phyloP scores from a whole-genome alignment of 2,329 filamentous ascomycete genomes.

The Paracoccidioides brasiliensis region DNA sequence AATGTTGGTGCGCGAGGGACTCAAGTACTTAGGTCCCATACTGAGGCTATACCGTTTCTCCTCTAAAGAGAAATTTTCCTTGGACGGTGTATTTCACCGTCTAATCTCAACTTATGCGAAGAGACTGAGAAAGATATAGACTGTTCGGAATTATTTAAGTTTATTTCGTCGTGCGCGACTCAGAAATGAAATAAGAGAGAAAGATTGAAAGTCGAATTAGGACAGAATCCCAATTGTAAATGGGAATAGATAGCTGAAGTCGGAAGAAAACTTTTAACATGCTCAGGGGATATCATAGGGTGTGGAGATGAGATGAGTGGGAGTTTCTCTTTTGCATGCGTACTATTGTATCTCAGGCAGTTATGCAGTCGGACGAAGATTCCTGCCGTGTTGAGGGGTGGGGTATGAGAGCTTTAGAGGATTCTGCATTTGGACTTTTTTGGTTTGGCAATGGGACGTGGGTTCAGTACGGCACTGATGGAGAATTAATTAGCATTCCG shows the following conservation, averaged over 20 bases:
- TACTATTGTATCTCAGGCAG: background rate
- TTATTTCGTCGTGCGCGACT: background rate
- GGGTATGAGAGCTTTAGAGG: slow-evolving; percentile 20
- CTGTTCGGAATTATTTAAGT: too few species aligned
- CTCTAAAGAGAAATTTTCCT: too few species aligned
- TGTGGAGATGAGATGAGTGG: too few species aligned
- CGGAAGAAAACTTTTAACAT: background rate
- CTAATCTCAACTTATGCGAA: too few species aligned
- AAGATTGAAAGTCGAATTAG: background rate
- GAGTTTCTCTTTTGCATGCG: background rate
- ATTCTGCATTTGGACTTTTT: slow-evolving; percentile 36
- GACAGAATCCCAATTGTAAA: background rate
- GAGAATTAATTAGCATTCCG: background rate
- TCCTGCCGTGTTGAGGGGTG: background rate
- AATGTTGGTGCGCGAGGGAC: too few species aligned
- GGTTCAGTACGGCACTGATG: slow-evolving; percentile 35
- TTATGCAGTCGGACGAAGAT: background rate
- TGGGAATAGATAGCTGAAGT: background rate
- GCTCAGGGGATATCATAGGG: slow-evolving; percentile 2
- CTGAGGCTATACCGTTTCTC: too few species aligned
- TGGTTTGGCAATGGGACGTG: slow-evolving; percentile 31
- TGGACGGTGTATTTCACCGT: too few species aligned
- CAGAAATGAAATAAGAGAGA: background rate
- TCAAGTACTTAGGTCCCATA: too few species aligned
- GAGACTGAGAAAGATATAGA: too few species aligned